These are phyloP conservation scores for Huntiella decipiens DNA, from an alignment of 2,329 filamentous ascomycete species.

Conservation along the genomic window DNA sequence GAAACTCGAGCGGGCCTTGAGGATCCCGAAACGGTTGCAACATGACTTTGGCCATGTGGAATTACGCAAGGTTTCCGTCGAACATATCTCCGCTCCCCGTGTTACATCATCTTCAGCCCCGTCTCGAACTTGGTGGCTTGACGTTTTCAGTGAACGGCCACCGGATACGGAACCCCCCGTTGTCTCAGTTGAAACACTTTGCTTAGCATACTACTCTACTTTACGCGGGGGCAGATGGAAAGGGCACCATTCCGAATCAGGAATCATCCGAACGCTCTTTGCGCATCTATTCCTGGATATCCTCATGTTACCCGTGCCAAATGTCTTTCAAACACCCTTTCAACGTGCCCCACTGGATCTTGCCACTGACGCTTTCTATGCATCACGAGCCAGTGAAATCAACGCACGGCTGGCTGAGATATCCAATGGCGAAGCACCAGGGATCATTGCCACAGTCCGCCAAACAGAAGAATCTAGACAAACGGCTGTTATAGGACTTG, in stretches of 20 bases:
- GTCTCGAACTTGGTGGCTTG: constrained; percentile 71
- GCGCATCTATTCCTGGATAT: constrained; percentile 86
- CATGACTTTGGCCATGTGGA: constrained; percentile 83
- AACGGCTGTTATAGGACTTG: constrained; percentile 77
- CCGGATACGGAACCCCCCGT: constrained; percentile 22
- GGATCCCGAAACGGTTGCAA: constrained; percentile 65
- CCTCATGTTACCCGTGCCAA: constrained; percentile 79
- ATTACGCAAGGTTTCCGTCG: constrained; percentile 25
- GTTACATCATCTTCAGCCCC: constrained; percentile 29
- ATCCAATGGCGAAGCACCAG: constrained; percentile 56
- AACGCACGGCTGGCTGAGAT: constrained; percentile 74
- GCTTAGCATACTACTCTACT: constrained; percentile 63
- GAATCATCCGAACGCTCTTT: constrained; percentile 79
- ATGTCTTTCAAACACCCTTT: constrained; percentile 91
- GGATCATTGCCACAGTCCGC: constrained; percentile 50
- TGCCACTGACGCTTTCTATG: constrained; percentile 82
- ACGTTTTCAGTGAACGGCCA: constrained; percentile 42
- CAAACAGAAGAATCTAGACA: constrained; percentile 45
- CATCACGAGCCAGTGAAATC: constrained; percentile 70
- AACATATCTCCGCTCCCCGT: too few relatives aligned
- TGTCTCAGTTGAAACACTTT: constrained; percentile 88
- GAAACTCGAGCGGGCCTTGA: constrained; percentile 73
- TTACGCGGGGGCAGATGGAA: constrained; percentile 54
- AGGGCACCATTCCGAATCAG: constrained; percentile 83
- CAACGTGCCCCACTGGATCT: constrained; percentile 88